Conservation (phyloP, 768 basidiomycete genomes). For the Phlegmacium glaucopus region DNA sequence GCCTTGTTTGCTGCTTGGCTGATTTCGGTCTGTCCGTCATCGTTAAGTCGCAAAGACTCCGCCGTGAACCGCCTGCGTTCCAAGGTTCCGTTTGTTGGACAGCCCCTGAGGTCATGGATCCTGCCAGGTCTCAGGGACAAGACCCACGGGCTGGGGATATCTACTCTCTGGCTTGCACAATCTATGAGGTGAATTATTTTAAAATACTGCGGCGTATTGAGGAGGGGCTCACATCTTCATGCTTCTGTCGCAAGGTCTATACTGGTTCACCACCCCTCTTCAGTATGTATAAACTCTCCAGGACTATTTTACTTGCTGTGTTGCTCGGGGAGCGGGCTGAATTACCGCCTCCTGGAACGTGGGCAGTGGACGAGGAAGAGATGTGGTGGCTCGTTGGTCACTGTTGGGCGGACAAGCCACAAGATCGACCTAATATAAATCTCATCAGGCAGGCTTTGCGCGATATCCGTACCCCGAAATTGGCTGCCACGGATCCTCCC, state of each 20-base stretch:
- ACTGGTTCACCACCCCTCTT: slow-evolving; percentile 10
- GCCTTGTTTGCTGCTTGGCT: slow-evolving; percentile 15
- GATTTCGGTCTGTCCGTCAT: slow-evolving; percentile 21
- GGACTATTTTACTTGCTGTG: slow-evolving; percentile 9
- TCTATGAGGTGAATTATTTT: slow-evolving; percentile 12
- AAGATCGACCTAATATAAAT: slow-evolving; percentile 8
- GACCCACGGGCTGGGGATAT: slow-evolving; percentile 15
- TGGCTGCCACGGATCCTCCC: background rate
- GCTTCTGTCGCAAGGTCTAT: slow-evolving; percentile 8
- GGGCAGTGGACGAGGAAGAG: slow-evolving; percentile 12
- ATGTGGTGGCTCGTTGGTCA: slow-evolving; percentile 15
- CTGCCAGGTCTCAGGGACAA: background rate
- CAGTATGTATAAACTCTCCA: background rate
- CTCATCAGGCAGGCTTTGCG: slow-evolving; percentile 8
- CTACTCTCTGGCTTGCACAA: slow-evolving; percentile 18
- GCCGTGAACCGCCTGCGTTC: slow-evolving; percentile 4
- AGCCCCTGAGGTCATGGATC: slow-evolving; percentile 17
- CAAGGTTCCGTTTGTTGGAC: slow-evolving; percentile 15
- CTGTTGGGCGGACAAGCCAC: slow-evolving; percentile 12
- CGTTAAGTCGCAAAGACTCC: slow-evolving; percentile 14
- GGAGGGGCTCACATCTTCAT: background rate
- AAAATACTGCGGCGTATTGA: background rate
- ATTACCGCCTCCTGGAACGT: slow-evolving; percentile 10
- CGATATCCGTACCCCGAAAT: slow-evolving; percentile 1
- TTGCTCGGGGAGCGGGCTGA: slow-evolving; percentile 1